Percentiles rank a stretch among this genome's conserved stretches.
Conservation (phyloP, 805 yeast genomes). For the Ogataea ramenticola region DNA sequence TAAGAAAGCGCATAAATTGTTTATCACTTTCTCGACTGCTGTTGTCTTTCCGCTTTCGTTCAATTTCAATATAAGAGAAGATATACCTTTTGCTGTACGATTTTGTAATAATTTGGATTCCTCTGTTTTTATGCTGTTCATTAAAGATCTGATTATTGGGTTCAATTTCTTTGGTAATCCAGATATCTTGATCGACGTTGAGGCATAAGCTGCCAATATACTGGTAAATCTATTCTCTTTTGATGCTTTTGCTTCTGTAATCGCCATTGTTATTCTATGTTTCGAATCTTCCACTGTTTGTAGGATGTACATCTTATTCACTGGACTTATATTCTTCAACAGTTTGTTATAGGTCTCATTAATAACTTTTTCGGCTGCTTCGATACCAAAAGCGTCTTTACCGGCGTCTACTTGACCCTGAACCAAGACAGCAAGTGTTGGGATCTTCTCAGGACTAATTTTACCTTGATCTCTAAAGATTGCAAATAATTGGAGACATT, state of each 20-base stretch:
- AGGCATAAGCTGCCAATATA: slow-evolving; percentile 68
- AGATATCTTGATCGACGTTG: slow-evolving; percentile 56
- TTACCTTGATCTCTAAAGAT: slow-evolving; percentile 74
- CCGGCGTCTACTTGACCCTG: slow-evolving; percentile 95
- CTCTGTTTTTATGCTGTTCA: slow-evolving; percentile 87
- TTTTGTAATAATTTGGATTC: slow-evolving; percentile 57
- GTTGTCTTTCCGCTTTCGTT: slow-evolving; percentile 50
- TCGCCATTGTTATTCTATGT: slow-evolving; percentile 56
- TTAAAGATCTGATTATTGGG: slow-evolving; percentile 79
- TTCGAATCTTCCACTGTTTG: slow-evolving; percentile 75
- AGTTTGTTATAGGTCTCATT: slow-evolving; percentile 61
- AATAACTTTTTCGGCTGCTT: slow-evolving; percentile 63
- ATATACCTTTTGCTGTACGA: slow-evolving; percentile 63
- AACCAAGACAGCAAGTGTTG: slow-evolving; percentile 80
- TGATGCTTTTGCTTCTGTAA: slow-evolving; percentile 58
- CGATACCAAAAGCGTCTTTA: slow-evolving; percentile 82
- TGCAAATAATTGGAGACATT: slow-evolving; percentile 74
- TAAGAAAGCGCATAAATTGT: slow-evolving; percentile 83
- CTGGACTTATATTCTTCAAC: slow-evolving; percentile 53
- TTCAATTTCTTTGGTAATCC: slow-evolving; percentile 83
- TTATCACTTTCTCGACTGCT: slow-evolving; percentile 82
- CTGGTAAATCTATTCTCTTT: slow-evolving; percentile 44
- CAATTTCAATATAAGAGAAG: slow-evolving; percentile 56
- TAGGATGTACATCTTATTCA: slow-evolving; percentile 61
- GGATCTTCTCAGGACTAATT: slow-evolving; percentile 61